These are phyloP conservation scores for Kazachstania psychrophila DNA, from an alignment of 805 yeast genomes.

Conservation along the genomic window DNA sequence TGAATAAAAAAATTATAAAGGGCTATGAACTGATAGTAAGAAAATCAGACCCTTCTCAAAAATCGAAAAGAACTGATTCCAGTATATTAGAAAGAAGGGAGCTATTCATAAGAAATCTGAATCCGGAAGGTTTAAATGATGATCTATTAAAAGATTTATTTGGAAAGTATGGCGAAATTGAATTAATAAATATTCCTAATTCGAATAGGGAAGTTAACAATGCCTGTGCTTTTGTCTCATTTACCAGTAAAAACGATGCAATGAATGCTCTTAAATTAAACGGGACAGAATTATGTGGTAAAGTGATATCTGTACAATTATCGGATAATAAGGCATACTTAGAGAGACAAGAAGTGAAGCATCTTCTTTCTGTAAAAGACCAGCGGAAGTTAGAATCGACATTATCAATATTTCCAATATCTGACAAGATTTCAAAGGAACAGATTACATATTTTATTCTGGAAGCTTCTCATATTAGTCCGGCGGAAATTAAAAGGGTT, in stretches of 20 bases:
- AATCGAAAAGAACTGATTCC: slow-evolving; percentile 35
- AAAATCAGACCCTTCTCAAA: slow-evolving; percentile 49
- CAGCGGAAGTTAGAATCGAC: slow-evolving; percentile 8
- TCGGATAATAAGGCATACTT: slow-evolving; percentile 36
- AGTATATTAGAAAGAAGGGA: slow-evolving; percentile 45
- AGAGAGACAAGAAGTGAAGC: slow-evolving; percentile 29
- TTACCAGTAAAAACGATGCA: slow-evolving; percentile 37
- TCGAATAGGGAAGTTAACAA: slow-evolving; percentile 31
- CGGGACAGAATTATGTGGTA: slow-evolving; percentile 35
- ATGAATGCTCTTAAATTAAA: slow-evolving; percentile 37
- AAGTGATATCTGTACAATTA: slow-evolving; percentile 40
- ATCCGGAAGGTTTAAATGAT: slow-evolving; percentile 36
- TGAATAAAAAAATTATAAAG: slow-evolving; percentile 34
- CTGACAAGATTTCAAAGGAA: slow-evolving; percentile 20
- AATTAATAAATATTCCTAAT: slow-evolving; percentile 32
- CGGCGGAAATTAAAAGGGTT: slow-evolving; percentile 30
- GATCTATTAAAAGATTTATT: slow-evolving; percentile 36
- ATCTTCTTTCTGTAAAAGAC: slow-evolving; percentile 16
- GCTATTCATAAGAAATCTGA: slow-evolving; percentile 44
- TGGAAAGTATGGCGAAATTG: slow-evolving; percentile 43
- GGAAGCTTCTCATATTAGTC: slow-evolving; percentile 6
- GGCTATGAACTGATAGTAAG: slow-evolving; percentile 45
- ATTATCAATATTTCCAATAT: slow-evolving; percentile 23
- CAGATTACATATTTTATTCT: slow-evolving; percentile 14
- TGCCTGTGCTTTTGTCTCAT: slow-evolving; percentile 61